Base-by-base conservation (phyloP, 139 green algal genomes). In the Tetraselmis striata region DNA sequence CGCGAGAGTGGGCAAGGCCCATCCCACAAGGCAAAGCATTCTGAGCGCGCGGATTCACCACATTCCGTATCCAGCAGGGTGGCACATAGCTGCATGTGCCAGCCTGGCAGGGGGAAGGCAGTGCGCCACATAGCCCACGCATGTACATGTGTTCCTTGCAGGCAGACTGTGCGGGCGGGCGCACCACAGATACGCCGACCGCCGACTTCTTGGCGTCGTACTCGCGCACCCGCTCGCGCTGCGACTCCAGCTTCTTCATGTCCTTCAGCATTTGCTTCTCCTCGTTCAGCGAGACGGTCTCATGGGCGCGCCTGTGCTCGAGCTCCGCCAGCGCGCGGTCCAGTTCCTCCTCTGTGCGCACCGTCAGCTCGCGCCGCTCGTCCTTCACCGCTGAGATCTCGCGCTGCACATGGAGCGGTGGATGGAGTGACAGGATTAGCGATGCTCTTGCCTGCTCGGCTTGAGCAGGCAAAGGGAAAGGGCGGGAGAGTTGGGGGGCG, bases 211-310 rank as follows among this genome's bases (percentile, higher is more conserved):
- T 77, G 0, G 59, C 76, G 32, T 83, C 80, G 29, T 85, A 87
- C 80, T 86, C 58, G 0, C 77, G 80, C 75, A 91, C 85, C 30
- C 78, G 77, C 45, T 82, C 76, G 30, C 87, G 78, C 77, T 86
- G 82, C 58, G 74, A 45, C 30, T 86, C 80, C 78, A 91, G 83
- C 76, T 85, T 88, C 79, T 87, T 91, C 32, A 91, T 85, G 28
- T 76, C 29, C 32, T 32, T 59, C 31, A 89, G 26, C 28, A 85
- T 30, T 67, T 78, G 31, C 86, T 88, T 90, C 83, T 91, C 87
- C 75, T 91, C 86, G 1, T 32, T 75, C 31, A 91, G 82, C 26
- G 81, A 30, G 23, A 90, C 85, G 79, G 30, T 83, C 84, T 91
- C 87, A 77, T 91, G 87, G 5, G 83, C 58, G 24, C 90, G 83